Percentiles rank a stretch among this genome's conserved stretches.
Conservation (phyloP, 495 filamentous ascomycete genomes). For the Neurospora discreta region DNA sequence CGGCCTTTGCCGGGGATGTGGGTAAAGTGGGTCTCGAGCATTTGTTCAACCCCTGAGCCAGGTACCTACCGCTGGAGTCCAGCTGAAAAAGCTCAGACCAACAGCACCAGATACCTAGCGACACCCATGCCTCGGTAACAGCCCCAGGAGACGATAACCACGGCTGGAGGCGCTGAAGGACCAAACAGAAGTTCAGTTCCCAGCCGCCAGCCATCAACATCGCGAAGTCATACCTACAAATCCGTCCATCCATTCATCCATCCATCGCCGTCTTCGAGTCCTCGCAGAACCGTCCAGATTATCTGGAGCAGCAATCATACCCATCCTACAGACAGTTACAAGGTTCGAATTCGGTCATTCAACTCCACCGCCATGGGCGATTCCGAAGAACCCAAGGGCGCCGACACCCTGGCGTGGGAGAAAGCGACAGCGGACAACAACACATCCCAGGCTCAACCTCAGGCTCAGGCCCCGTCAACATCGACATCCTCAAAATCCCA, state of each 20-base stretch:
- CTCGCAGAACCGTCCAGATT: neutral
- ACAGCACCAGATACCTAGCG: neutral
- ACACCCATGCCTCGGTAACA: neutral
- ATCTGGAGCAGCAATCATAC: neutral
- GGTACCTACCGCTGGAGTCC: neutral
- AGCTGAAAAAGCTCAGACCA: neutral
- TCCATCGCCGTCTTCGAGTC: neutral
- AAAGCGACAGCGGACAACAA: constrained; percentile 1
- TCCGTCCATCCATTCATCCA: neutral
- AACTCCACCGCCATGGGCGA: neutral
- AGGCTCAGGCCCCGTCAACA: neutral
- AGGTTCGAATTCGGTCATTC: neutral
- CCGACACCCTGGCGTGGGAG: neutral
- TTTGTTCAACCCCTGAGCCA: neutral
- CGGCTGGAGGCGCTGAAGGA: neutral
- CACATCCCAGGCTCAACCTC: constrained; percentile 1
- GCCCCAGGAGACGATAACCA: neutral
- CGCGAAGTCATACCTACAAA: neutral
- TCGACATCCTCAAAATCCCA: neutral
- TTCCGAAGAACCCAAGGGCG: neutral
- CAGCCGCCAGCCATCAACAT: neutral
- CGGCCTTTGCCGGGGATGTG: neutral
- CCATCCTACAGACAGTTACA: neutral
- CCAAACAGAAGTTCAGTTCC: neutral
- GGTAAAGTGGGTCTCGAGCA: neutral